Base-by-base conservation (phyloP, 2,329 filamentous ascomycete genomes). In the Cordyceps pruinosa region DNA sequence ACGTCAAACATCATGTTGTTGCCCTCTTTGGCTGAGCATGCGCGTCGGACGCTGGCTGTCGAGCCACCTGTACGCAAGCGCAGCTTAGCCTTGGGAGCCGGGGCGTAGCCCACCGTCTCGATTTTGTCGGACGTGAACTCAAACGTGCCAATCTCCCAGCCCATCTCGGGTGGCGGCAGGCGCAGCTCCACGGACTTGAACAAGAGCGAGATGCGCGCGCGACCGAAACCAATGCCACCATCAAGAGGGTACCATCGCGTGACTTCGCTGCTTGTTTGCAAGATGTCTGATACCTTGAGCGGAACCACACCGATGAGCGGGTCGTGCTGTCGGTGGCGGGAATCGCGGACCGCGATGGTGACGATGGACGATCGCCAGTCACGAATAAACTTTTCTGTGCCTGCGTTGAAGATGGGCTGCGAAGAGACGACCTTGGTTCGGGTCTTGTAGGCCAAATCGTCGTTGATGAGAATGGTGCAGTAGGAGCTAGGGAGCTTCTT, bases 171-270 rank as follows among this genome's bases (percentile, higher is more conserved):
- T 0, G 88, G 88, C n/a, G 92, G 92, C 1, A 97, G 78, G 46
- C 85, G 85, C 54, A 93, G 87, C 70, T 96, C 92, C 44, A 97
- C 83, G 28, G 89, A 92, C 28, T 93, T 86, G 82, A 97, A 96
- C 3, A 97, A 80, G 3, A 97, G 73, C 1, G 90, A 96, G 63
- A 99, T 88, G 41, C 92, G 87, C 59, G 96, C 81, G 8, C 93
- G 87, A 39, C 94, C 94, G 62, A 94, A 97, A 1, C 94, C 89
- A 61, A 97, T 86, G 12, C 94, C 94, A 23, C 93, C 94, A 67
- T 96, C 92, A 0, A 99, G 80, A n/a, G 94, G 93, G 69, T 97
- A 97, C 91, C 92, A 97, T 59, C 91, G 79, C 3, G 91, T 95
- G 56, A 86, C 76, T 70, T 97, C 90, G 45, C 90, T 96, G 62